phyloP scores from a whole-genome alignment of 2,329 filamentous ascomycete species.

The Dactylellina drechsleri region DNA sequence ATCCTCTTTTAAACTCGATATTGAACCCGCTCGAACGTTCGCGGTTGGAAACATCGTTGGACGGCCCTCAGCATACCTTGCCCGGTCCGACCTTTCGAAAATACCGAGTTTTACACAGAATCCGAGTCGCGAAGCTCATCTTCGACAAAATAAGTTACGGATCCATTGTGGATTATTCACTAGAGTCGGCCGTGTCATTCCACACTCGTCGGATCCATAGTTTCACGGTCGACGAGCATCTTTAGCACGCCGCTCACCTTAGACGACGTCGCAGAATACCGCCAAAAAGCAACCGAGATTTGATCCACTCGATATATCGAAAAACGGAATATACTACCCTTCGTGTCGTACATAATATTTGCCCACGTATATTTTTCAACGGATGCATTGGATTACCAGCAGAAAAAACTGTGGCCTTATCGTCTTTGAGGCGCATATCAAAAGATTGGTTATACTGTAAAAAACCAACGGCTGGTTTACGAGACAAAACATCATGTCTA shows the following conservation, averaged over 20 bases:
- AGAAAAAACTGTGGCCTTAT: background rate
- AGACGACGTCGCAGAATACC: background rate
- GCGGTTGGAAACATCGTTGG: conserved; percentile 8
- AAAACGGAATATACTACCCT: background rate
- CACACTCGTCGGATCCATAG: too few relatives aligned
- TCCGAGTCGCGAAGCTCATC: conserved; percentile 7
- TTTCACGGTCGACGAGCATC: background rate
- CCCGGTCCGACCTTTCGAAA: background rate
- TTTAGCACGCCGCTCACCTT: background rate
- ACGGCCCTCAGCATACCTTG: background rate
- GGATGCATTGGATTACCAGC: conserved; percentile 32
- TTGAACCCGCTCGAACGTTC: conserved; percentile 3
- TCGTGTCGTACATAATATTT: too few relatives aligned
- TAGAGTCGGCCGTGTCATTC: too few relatives aligned
- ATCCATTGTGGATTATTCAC: background rate
- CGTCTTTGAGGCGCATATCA: conserved; percentile 12
- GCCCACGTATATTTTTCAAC: background rate
- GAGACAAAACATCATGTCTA: conserved; percentile 40
- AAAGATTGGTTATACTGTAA: too few relatives aligned
- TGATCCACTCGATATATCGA: conserved; percentile 24
- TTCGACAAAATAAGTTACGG: background rate
- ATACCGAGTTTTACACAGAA: background rate
- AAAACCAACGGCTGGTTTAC: background rate
- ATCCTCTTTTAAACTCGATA: conserved; percentile 20
- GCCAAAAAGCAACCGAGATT: conserved; percentile 9